Evolutionary conservation across 306 rosid genomes (phyloP), one percentile per base, ranked within the genome.

Genomic region (Myrica gale): DNA sequence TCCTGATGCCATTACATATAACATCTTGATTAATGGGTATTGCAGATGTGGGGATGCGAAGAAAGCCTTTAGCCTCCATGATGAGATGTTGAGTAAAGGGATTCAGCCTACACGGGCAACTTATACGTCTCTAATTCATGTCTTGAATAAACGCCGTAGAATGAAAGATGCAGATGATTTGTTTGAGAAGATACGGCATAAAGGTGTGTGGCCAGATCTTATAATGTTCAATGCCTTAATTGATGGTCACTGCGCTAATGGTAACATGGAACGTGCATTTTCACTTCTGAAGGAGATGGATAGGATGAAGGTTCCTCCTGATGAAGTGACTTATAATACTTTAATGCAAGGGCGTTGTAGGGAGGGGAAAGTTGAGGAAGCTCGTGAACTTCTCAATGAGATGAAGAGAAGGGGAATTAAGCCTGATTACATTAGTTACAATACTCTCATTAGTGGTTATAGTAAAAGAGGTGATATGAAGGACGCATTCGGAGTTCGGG

Each of bases 331-430:
- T 57, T 93, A 82, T 78, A 93, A 93, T 79, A 86, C 96, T 57
- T 87, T 93, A 80, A 93, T 93, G 97, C 98, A 90, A 77, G 97
- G 98, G 74, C 84, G 56, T 54, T 90, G 93, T 73, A 91, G 93
- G 82, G 86, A 67, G 56, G 97, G 97, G 51, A 90, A 88, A 83
- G 97, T 93, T 72, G 96, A 93, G 77, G 97, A 91, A 81, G 97
- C 98, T 70, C 85, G 88, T 6, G 61, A 87, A 72, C 96, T 91
- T 84, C 80, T 91, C 44, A 78, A 82, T 15, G 90, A 87, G 85
- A 93, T 93, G 96, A 93, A 89, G 89, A 86, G 85, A 80, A 87
- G 85, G 73, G 97, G 93, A 76, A 89, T 93, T 69, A 89, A 89
- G 71, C 97, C 97, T 23, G 97, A 87, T 82, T 88, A 85, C 76